Evolutionary conservation across 106 monocot species (phyloP).

Genomic region (Allium fistulosum): DNA sequence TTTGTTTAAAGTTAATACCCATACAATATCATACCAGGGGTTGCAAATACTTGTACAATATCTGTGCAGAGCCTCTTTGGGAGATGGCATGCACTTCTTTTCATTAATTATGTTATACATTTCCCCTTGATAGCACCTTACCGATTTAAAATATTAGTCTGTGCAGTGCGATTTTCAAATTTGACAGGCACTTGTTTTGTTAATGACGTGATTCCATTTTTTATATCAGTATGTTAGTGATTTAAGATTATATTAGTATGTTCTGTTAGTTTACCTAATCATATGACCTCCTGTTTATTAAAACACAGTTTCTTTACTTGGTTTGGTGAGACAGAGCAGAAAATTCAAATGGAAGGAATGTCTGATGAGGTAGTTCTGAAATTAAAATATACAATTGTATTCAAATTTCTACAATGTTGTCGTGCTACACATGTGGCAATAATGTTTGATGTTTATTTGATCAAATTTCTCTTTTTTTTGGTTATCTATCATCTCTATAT

Average conservation of each 20-base stretch:
- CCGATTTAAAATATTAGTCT: background rate
- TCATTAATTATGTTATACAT: background rate
- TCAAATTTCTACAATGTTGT: too few relatives aligned
- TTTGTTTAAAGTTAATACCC: too few relatives aligned
- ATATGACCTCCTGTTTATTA: background rate
- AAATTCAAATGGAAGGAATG: conserved; percentile 23
- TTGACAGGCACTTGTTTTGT: background rate
- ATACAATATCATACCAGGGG: too few relatives aligned
- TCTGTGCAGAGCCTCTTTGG: too few relatives aligned
- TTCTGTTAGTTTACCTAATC: background rate
- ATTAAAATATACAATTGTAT: too few relatives aligned
- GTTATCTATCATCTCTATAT: too few relatives aligned
- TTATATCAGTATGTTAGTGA: background rate
- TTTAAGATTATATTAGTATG: background rate
- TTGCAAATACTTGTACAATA: too few relatives aligned
- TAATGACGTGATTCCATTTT: background rate
- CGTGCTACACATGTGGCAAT: too few relatives aligned
- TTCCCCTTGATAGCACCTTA: background rate
- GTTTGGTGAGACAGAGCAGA: conserved; percentile 38
- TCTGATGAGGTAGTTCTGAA: conserved; percentile 34
- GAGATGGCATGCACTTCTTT: too few relatives aligned
- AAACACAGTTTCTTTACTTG: conserved; percentile 49
- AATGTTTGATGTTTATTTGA: too few relatives aligned
- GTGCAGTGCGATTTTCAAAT: background rate
- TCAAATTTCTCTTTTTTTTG: too few relatives aligned